Evolutionary conservation across 345 rosid species (phyloP).

Genomic region (Draba incana): DNA sequence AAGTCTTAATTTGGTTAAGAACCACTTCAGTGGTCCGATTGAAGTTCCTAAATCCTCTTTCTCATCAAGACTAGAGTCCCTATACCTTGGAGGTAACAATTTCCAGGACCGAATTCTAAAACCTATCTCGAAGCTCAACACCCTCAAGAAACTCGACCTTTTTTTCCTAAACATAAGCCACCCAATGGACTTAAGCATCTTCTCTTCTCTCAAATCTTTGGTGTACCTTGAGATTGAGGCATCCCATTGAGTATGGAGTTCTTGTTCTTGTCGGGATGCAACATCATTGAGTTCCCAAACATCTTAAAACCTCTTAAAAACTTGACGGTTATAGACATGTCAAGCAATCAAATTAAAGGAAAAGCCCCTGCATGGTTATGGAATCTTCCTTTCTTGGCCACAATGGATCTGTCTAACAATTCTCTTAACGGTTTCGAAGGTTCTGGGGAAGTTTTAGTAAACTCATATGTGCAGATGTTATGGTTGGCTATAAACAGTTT

Average conservation of each 20-base stretch:
- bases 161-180: no score
- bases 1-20: no score
- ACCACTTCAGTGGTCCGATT: no score
- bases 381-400: not conserved
- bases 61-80: no score
- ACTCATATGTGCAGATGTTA: not conserved
- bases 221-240: not conserved
- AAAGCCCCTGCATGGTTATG: slow-evolving; percentile 10
- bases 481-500: not conserved
- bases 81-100: no score
- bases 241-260: not conserved
- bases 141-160: no score
- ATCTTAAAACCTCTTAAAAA: not conserved
- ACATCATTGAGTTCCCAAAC: not conserved
- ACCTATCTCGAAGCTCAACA: no score
- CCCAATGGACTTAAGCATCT: no score
- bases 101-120: no score
- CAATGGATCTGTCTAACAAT: rapidly evolving
- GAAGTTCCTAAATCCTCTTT: no score
- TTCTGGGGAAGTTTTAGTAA: not conserved
- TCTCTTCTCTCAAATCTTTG: no score
- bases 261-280: not conserved
- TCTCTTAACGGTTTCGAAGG: not conserved
- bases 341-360: slow-evolving; percentile 4
- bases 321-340: not conserved